phyloP scores from a whole-genome alignment of 2,329 filamentous ascomycete genomes.

The Alternaria sp. region DNA sequence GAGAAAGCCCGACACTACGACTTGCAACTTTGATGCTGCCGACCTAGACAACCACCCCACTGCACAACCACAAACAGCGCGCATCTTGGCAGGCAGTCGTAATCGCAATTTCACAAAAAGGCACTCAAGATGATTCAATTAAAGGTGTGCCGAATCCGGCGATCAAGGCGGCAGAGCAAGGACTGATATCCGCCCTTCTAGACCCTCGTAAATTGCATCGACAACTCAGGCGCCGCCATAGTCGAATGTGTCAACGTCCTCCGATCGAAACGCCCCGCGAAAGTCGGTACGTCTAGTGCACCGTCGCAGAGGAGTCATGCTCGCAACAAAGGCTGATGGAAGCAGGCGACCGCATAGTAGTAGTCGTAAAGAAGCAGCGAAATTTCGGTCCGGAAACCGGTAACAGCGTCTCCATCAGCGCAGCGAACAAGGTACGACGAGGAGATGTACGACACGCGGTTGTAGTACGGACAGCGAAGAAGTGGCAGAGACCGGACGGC shows the following conservation, averaged over 20 bases:
- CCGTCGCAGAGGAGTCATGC: neutral
- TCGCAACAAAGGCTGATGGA: slow-evolving; percentile 19
- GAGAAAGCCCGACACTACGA: slow-evolving; percentile 9
- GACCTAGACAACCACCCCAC: slow-evolving; percentile 7
- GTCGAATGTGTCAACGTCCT: slow-evolving; percentile 96
- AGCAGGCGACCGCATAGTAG: slow-evolving; percentile 92
- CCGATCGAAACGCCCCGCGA: slow-evolving; percentile 86
- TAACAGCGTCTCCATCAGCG: slow-evolving; percentile 74
- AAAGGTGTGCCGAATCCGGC: slow-evolving; percentile 40
- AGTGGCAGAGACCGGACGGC: slow-evolving; percentile 86
- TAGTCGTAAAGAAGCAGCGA: slow-evolving; percentile 96
- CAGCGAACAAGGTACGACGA: slow-evolving; percentile 91
- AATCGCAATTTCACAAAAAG: neutral
- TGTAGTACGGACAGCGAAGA: slow-evolving; percentile 89
- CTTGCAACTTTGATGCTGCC: slow-evolving; percentile 7
- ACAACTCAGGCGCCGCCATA: slow-evolving; percentile 97
- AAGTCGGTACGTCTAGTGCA: slow-evolving; percentile 73
- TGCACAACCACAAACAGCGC: slow-evolving; percentile 20
- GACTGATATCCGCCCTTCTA: slow-evolving; percentile 65
- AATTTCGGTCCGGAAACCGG: slow-evolving; percentile 76
- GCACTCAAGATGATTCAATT: slow-evolving; percentile 50
- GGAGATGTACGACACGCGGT: slow-evolving; percentile 97
- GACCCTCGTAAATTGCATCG: slow-evolving; percentile 99
- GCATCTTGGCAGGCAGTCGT: neutral
- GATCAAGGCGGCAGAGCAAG: slow-evolving; percentile 18